Percentiles rank a stretch among this genome's conserved stretches.
Evolutionary conservation across 2,329 filamentous ascomycete genomes (phyloP).

Genomic region (Verticillium dahliae): DNA sequence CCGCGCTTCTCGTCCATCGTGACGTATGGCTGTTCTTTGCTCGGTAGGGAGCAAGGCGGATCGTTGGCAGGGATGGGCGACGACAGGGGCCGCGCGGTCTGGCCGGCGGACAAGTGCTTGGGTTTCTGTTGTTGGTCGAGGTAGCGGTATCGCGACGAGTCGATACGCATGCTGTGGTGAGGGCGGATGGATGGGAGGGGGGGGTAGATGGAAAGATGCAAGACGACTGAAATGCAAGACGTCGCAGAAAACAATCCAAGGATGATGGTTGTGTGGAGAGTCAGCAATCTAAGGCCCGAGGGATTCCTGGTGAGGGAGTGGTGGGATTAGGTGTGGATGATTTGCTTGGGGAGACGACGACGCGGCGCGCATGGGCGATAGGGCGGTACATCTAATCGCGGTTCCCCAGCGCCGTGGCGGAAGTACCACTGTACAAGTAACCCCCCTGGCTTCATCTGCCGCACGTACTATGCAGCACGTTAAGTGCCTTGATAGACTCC

Average conservation of each 20-base stretch:
- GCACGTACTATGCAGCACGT: not conserved
- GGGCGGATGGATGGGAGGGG: not conserved
- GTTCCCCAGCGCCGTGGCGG: not conserved
- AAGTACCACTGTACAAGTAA: not conserved
- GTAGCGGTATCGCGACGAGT: not conserved
- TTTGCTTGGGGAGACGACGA: not conserved
- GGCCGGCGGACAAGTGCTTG: not conserved
- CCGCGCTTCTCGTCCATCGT: slow-evolving; percentile 12
- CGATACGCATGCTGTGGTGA: not conserved
- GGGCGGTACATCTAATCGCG: not conserved
- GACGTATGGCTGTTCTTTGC: not conserved
- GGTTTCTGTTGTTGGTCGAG: not conserved
- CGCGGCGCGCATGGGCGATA: not conserved
- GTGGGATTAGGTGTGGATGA: not conserved
- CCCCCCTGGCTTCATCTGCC: not conserved
- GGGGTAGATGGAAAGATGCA: not conserved
- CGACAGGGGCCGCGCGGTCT: not conserved
- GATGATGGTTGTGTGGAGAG: not conserved
- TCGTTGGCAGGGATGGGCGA: not conserved
- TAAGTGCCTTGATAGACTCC: not conserved
- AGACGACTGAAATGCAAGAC: not conserved
- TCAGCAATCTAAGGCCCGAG: not conserved
- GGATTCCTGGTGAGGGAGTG: not conserved
- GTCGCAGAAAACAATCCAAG: not conserved
- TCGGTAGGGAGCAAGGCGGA: not conserved